Base-by-base conservation (phyloP, 1,284 basidiomycete species). In the Cerrena zonata region DNA sequence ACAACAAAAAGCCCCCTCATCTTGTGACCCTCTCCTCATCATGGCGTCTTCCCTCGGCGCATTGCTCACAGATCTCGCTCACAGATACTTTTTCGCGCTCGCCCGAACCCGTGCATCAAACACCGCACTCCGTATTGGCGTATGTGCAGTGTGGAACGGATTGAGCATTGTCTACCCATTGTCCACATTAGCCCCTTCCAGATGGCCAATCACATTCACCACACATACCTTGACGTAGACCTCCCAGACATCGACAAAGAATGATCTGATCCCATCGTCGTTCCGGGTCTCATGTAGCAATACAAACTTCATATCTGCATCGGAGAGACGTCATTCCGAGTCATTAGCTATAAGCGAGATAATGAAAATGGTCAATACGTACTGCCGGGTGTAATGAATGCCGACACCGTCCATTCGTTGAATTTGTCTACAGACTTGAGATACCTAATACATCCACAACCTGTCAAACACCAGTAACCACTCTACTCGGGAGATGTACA, bases 391-490 rank as follows among this genome's bases (percentile, higher is more conserved):
- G 94, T 95, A 15, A 96, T 76, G 69, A 95, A 97, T 25, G 90
- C 92, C 7, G 94, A 96, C 19, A 96, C 84, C 1, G 82, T 93
- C 94, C 94, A 97, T 65, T 97, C 94, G 64, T 97, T 96, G 72
- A 96, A 94, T 70, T 87, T 90, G 76, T 97, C 94, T 50, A 96
- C 84, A 19, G 83, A 82, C 65, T 93, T 94, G 53, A 96, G 75
- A 67, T 95, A 95, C 85, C 94, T 96, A 58, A 12, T 39, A 26
- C 19, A 27, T 10, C 24, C 15, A 47, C n/a, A 18, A 36, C 21
- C 21, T 38, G 30, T 34, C 30, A 34, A 34, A 34, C 7, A 7
- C 7, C 30, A 7, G 15, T 34, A 34, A 15, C 30, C 15, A 15
- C 30, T 7, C 7, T 34, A 34, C 30, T 34, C 30, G 30, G 30